Evolutionary conservation across 192 early-diverging fungal species (phyloP).

Genomic region (Spizellomyces punctatus): DNA sequence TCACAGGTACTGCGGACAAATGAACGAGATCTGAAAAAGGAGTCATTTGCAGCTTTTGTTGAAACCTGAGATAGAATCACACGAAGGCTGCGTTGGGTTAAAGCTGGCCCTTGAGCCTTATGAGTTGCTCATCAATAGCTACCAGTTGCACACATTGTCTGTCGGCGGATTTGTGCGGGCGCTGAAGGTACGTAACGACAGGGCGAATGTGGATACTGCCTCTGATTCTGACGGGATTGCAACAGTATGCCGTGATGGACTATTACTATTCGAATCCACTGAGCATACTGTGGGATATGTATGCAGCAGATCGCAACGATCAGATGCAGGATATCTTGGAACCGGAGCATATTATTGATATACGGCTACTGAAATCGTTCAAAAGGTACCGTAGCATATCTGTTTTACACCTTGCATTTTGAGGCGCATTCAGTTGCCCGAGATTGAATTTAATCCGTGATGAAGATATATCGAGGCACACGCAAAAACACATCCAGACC

Average conservation of each 20-base stretch:
- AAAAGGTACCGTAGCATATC: conserved; percentile 11
- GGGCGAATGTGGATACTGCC: not conserved
- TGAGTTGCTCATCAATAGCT: conserved; percentile 78
- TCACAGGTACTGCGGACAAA: not conserved
- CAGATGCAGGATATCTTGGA: conserved; percentile 23
- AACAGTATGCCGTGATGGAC: conserved; percentile 81
- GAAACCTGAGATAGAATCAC: too few relatives aligned
- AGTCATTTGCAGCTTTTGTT: too few relatives aligned
- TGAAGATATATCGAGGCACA: conserved; percentile 56
- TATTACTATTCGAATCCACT: conserved; percentile 86
- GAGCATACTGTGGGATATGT: conserved; percentile 57
- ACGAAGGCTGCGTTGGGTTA: not conserved
- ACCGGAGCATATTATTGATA: conserved; percentile 9
- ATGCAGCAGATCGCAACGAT: conserved; percentile 29
- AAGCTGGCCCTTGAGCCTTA: conserved; percentile 53
- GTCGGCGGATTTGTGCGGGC: conserved; percentile 71
- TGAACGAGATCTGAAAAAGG: too few relatives aligned
- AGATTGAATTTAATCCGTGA: not conserved
- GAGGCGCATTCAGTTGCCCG: not conserved
- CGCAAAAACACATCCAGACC: conserved; percentile 39
- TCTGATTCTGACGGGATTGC: not conserved
- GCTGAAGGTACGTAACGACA: conserved; percentile 55
- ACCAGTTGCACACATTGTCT: conserved; percentile 79
- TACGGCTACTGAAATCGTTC: conserved; percentile 32
- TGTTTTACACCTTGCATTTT: not conserved